phyloP scores from a whole-genome alignment of 495 filamentous ascomycete species.

The Umbilicaria muhlenbergii region DNA sequence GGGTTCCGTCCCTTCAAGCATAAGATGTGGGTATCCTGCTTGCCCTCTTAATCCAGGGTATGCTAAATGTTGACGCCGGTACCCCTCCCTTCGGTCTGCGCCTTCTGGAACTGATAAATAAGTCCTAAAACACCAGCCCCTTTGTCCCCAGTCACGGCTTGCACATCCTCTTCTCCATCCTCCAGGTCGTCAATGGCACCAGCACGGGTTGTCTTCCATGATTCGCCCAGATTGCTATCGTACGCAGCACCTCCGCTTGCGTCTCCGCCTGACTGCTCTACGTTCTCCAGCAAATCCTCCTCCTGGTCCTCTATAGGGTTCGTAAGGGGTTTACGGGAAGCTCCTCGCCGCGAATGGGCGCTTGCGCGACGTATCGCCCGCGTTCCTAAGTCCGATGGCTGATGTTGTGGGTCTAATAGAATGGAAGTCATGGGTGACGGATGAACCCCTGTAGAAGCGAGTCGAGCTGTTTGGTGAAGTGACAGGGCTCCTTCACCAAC shows the following conservation, averaged over 20 bases:
- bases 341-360: constrained; percentile 36
- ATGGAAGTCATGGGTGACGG: constrained; percentile 43
- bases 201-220: constrained; percentile 44
- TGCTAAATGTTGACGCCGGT: constrained; percentile 15
- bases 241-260: constrained; percentile 31
- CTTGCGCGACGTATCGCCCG: constrained; percentile 24
- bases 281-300: constrained; percentile 15
- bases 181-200: constrained; percentile 28
- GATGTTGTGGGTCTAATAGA: constrained; percentile 74
- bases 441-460: constrained; percentile 10
- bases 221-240: constrained; percentile 46
- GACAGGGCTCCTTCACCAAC: constrained; percentile 6
- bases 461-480: constrained; percentile 15
- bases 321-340: constrained; percentile 21
- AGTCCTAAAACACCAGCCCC: constrained; percentile 63
- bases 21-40: constrained; percentile 4
- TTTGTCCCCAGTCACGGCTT: constrained; percentile 27
- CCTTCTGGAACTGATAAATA: constrained; percentile 82
- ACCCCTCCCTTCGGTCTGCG: constrained; percentile 48
- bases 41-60: neutral
- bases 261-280: constrained; percentile 14
- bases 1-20: too few species aligned
- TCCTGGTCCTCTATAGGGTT: constrained; percentile 31
- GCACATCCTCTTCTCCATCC: constrained; percentile 31
- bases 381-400: constrained; percentile 46